Conservation (phyloP, 163 green algal species). For the Coccomyxa subellipsoidea region DNA sequence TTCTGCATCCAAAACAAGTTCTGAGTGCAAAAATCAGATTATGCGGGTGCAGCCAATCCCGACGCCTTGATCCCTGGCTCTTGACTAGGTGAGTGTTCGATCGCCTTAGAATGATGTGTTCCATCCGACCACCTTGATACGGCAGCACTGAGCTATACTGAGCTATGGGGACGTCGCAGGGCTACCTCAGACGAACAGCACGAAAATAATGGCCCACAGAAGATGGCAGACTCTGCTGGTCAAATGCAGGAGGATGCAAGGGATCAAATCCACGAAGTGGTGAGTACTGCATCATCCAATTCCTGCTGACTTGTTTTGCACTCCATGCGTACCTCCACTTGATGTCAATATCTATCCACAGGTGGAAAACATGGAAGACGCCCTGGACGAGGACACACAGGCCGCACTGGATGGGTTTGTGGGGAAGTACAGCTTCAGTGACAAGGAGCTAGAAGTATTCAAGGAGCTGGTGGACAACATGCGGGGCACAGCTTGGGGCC, state of each 20-base stretch:
- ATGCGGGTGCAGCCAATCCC: too few species aligned
- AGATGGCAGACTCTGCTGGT: not conserved
- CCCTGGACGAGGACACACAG: not conserved
- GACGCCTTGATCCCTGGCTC: too few species aligned
- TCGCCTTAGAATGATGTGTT: too few species aligned
- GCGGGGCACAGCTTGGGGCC: not conserved
- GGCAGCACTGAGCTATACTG: too few species aligned
- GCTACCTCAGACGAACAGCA: not conserved
- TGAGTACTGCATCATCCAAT: not conserved
- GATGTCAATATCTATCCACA: too few species aligned
- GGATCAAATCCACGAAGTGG: not conserved
- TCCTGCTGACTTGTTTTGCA: too few species aligned
- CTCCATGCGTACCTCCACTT: too few species aligned
- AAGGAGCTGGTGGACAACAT: slow-evolving; percentile 3
- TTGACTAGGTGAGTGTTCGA: too few species aligned
- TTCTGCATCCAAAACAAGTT: too few species aligned
- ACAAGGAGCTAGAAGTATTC: not conserved
- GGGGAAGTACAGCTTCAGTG: not conserved
- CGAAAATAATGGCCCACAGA: not conserved
- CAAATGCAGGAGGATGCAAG: slow-evolving; percentile 7
- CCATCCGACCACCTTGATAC: too few species aligned
- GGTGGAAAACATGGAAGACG: not conserved
- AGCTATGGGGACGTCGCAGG: not conserved
- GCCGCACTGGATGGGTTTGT: not conserved
- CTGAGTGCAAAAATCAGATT: too few species aligned